Percentiles rank a stretch among this genome's conserved stretches.
These are phyloP conservation scores for Corniculantispora saksenae DNA, from an alignment of 2,329 filamentous ascomycete species.

Conservation along the genomic window DNA sequence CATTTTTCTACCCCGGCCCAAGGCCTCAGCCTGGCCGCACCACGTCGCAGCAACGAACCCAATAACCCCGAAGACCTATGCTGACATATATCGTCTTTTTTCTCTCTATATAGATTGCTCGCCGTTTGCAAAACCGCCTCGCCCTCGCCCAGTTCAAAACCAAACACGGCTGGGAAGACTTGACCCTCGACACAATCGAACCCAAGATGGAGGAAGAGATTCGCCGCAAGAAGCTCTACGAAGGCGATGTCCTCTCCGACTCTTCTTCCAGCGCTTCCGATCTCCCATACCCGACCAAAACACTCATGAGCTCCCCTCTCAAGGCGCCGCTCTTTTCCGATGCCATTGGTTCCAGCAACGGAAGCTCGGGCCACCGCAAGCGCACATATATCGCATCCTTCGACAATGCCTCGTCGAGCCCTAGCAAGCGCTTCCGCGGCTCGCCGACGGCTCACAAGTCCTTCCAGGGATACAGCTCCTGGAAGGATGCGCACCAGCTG, in stretches of 20 bases:
- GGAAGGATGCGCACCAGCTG: constrained; percentile 76
- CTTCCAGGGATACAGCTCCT: constrained; percentile 58
- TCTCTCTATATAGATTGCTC: constrained; percentile 70
- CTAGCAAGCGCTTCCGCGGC: constrained; percentile 67
- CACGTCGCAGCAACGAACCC: constrained; percentile 1
- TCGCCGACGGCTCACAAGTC: constrained; percentile 63
- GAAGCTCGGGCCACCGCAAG: constrained; percentile 66
- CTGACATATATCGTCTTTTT: constrained; percentile 20
- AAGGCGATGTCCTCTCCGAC: constrained; percentile 79
- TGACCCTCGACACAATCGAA: constrained; percentile 83
- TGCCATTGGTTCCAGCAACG: constrained; percentile 70
- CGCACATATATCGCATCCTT: constrained; percentile 63
- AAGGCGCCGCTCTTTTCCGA: constrained; percentile 84
- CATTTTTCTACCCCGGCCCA: constrained; percentile 5
- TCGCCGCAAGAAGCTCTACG: constrained; percentile 67
- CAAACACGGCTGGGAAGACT: constrained; percentile 90
- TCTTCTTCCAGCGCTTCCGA: constrained; percentile 84
- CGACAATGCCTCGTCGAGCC: constrained; percentile 56
- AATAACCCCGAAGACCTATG: neutral
- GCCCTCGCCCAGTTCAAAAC: constrained; percentile 97
- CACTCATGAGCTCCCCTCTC: constrained; percentile 81
- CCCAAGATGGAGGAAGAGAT: constrained; percentile 80
- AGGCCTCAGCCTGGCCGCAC: constrained; percentile 6
- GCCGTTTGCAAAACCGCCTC: constrained; percentile 88
- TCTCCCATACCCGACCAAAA: constrained; percentile 65